phyloP scores from a whole-genome alignment of 352 stramenopile genomes.

The Phytopythium mirpurense region DNA sequence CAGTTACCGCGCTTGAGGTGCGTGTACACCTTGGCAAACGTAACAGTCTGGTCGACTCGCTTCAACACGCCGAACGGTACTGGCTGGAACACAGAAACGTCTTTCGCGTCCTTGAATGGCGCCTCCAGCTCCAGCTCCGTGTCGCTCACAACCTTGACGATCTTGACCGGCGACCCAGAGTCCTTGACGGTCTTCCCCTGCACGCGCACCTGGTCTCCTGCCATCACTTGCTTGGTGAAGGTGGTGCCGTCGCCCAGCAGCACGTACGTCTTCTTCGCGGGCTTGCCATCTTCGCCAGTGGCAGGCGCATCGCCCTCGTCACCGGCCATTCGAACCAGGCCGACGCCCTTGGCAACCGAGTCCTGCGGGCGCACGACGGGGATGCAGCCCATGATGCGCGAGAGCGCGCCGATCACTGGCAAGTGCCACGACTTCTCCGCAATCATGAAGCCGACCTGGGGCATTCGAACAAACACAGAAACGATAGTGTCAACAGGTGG shows the following conservation, averaged over 20 bases:
- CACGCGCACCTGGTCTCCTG: constrained; percentile 76
- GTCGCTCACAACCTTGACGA: constrained; percentile 82
- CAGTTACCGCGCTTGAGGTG: constrained; percentile 86
- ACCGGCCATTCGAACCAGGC: constrained; percentile 52
- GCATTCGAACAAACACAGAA: not conserved
- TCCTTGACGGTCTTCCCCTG: constrained; percentile 77
- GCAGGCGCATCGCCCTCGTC: constrained; percentile 19
- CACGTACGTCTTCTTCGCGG: constrained; percentile 30
- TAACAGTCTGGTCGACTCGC: constrained; percentile 89
- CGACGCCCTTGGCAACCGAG: constrained; percentile 62
- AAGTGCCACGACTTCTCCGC: constrained; percentile 95
- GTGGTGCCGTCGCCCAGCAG: constrained; percentile 61
- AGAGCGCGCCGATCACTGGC: constrained; percentile 93
- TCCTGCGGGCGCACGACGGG: constrained; percentile 96
- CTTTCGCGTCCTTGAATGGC: constrained; percentile 28
- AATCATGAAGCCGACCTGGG: constrained; percentile 93
- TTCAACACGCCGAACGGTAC: constrained; percentile 85
- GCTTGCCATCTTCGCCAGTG: constrained; percentile 13
- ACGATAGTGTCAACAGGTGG: not conserved
- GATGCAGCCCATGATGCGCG: constrained; percentile 93
- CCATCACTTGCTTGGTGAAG: constrained; percentile 69
- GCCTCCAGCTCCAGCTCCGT: constrained; percentile 70
- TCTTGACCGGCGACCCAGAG: constrained; percentile 78
- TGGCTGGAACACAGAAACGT: constrained; percentile 32
- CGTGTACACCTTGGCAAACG: constrained; percentile 91